A percentile compares a stretch with the other conserved stretches of the same genome.
Evolutionary conservation across 179 eudicot species (phyloP).

Genomic region (Spinacia oleracea): DNA sequence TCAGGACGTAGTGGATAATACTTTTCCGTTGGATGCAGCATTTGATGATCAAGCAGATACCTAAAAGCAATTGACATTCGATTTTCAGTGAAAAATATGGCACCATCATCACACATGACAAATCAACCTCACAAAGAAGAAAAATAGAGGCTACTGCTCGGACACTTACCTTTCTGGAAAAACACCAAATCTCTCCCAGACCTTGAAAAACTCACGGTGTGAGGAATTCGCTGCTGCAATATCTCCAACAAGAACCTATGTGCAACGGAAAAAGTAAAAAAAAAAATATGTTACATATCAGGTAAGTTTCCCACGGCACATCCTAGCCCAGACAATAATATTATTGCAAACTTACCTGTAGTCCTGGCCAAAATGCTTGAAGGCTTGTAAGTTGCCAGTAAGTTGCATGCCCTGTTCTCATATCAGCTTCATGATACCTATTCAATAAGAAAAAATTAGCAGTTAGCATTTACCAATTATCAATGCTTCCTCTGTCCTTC

Average conservation of each 20-base stretch:
- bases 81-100: not conserved
- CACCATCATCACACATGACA: not conserved
- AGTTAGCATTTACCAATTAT: not conserved
- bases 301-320: slow-evolving; percentile 2
- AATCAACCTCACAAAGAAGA: not conserved
- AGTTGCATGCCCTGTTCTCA: slow-evolving; percentile 95
- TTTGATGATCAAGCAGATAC: slow-evolving; percentile 86
- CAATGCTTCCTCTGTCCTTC: not conserved
- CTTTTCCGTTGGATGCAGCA: slow-evolving; percentile 92
- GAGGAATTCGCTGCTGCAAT: slow-evolving; percentile 87
- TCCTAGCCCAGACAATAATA: not conserved
- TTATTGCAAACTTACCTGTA: slow-evolving; percentile 59
- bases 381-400: slow-evolving; percentile 98
- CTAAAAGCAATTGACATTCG: slow-evolving; percentile 31
- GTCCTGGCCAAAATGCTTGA: slow-evolving; percentile 99
- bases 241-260: slow-evolving; percentile 92
- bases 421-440: slow-evolving; percentile 99
- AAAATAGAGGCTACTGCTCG: not conserved
- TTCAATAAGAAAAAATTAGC: slow-evolving; percentile 2
- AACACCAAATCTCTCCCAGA: slow-evolving; percentile 88
- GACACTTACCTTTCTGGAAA: slow-evolving; percentile 80
- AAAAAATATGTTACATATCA: too few species aligned
- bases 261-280: slow-evolving; percentile 17
- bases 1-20: slow-evolving; percentile 98
- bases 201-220: slow-evolving; percentile 83